Base-by-base conservation (phyloP, 2,329 filamentous ascomycete genomes). In the Davidsoniella neocaledoniae region DNA sequence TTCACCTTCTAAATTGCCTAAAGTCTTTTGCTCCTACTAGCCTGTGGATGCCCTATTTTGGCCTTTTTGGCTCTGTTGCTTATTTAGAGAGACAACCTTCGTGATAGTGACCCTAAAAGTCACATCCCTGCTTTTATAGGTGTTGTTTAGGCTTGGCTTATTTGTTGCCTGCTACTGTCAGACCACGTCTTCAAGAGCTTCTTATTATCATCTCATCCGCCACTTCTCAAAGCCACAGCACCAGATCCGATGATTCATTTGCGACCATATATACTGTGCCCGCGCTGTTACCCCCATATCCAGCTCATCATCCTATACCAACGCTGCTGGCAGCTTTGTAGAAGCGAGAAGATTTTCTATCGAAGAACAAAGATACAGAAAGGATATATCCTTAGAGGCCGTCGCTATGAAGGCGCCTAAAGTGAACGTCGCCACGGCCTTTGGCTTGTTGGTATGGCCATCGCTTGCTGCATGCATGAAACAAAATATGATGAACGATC, bases 391-490 rank as follows among this genome's bases (percentile, higher is more conserved):
- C n/a, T 4, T 19, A 43, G 14, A 49, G n/a, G 39, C 23, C 19
- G 26, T 33, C 26, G 5, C 26, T 33, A 33, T 33, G 26, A 33
- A 33, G 26, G 10, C 26, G 26, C 8, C 26, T 33, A 33, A 9
- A 10, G 26, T 12, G 26, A 33, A 10, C 10, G 26, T 33, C 10
- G 26, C 26, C 5, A 10, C 26, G 8, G 43, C 25, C 25, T 17
- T 43, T 8, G 17, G 43, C 3, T 19, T 49, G 3, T 51, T 59
- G 33, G 43, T 65, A 54, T 58, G 70, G 57, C 58, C 64, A 64
- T 72, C 69, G 68, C 61, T 64, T 26, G 59, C 58, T 17, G 56
- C 55, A 47, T 70, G 72, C 36, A 80, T 81, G 76, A 69, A 69
- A 39, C 65, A 70, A n/a, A 68, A 67, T 53, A 70, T 68, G 57